Evolutionary conservation across 2,329 filamentous ascomycete species (phyloP), one percentile per base, ranked within the genome.

Genomic region (Stagonosporopsis vannaccii): DNA sequence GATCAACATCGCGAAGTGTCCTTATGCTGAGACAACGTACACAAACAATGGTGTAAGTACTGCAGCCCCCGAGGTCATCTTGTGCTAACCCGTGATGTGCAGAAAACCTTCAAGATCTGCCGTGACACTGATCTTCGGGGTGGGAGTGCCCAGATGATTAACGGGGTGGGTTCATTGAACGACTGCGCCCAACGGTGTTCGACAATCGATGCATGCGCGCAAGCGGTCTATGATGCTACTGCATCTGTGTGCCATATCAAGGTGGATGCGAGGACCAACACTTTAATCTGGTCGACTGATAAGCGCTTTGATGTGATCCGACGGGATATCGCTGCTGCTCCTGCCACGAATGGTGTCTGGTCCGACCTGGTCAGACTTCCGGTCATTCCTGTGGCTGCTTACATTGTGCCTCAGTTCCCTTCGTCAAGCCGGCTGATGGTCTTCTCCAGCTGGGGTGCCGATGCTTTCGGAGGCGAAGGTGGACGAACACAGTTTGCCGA

Each of bases 381-480:
- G 22, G 65, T 70, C 52, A 70, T 70, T 41, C 68, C 68, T 8
- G 68, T 70, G 6, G 68, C 68, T 28, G 68, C 68, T 19, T 70
- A 70, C 26, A 51, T 70, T 41, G 66, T 70, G 19, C 68, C 66
- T 8, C 60, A 66, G 28, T 70, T 61, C 40, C 68, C 68, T 3
- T 43, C 58, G 30, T 56, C 68, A 25, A 54, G 60, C 26, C 48
- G 66, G 12, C 42, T 70, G 9, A 62, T 70, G 19, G 55, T 66
- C n/a, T 69, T 70, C 41, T 70, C 66, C 3, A 69, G 66, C 30
- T 70, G 68, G 68, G 68, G 63, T 13, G 50, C 51, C 8, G 68
- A 69, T 58, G 53, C 66, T 7, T 70, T 70, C 41, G 65, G 65
- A n/a, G 65, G 63, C n/a, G 59, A 45, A 25, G 52, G 66, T 53